phyloP scores from a whole-genome alignment of 2,329 filamentous ascomycete genomes.

The Didymella pinodella region DNA sequence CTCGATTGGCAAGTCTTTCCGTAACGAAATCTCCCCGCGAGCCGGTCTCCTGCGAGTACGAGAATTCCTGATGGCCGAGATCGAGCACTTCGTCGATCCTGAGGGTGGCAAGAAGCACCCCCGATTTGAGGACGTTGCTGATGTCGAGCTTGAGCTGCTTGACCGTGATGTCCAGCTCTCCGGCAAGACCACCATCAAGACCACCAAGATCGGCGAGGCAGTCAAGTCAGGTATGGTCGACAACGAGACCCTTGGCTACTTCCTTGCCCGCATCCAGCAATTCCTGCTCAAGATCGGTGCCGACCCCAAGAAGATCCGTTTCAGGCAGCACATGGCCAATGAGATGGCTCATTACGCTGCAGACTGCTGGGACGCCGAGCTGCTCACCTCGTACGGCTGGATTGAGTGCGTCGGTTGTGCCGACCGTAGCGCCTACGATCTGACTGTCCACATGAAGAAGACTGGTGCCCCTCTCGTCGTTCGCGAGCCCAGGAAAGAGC shows the following conservation, averaged over 20 bases:
- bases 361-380: constrained; percentile 98
- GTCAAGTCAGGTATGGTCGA: constrained; percentile 85
- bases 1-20: constrained; percentile 96
- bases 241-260: constrained; percentile 98
- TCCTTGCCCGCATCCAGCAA: constrained; percentile 89
- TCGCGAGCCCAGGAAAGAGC: constrained; percentile 79
- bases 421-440: constrained; percentile 92
- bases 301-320: constrained; percentile 86
- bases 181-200: constrained; percentile 79
- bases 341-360: constrained; percentile 93
- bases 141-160: constrained; percentile 83
- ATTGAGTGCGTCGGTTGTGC: constrained; percentile 98
- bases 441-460: constrained; percentile 91
- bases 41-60: constrained; percentile 91
- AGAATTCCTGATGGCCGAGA: constrained; percentile 98
- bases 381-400: constrained; percentile 93
- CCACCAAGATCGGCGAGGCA: constrained; percentile 82
- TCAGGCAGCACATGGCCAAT: constrained; percentile 95
- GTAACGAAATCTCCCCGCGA: constrained; percentile 96
- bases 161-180: constrained; percentile 85
- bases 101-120: constrained; percentile 92
- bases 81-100: constrained; percentile 97
- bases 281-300: constrained; percentile 91
- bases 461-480: constrained; percentile 88
- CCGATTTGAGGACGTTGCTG: constrained; percentile 84